Conservation (phyloP, 495 filamentous ascomycete species). For the Aspergillus kassunensis region DNA sequence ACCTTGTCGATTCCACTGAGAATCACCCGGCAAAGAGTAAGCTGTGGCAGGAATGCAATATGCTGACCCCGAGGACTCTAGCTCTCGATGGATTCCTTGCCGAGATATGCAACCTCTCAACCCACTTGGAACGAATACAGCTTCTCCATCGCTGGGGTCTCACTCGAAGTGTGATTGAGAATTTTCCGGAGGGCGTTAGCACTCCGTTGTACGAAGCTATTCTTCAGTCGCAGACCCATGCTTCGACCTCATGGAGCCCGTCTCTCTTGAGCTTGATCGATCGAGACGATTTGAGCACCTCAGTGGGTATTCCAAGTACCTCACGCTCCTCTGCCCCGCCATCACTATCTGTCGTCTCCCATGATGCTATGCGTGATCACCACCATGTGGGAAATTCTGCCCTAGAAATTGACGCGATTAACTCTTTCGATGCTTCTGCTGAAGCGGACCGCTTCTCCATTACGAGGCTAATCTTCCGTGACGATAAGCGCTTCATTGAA, state of each 20-base stretch:
- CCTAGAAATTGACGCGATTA: constrained; percentile 54
- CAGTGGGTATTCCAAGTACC: constrained; percentile 48
- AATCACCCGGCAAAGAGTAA: constrained; percentile 34
- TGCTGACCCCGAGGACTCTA: constrained; percentile 61
- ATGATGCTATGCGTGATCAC: constrained; percentile 67
- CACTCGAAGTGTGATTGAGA: constrained; percentile 53
- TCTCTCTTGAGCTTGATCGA: constrained; percentile 70
- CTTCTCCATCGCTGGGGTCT: constrained; percentile 45
- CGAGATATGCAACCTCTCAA: constrained; percentile 30
- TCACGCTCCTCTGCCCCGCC: constrained; percentile 27
- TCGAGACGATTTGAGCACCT: constrained; percentile 72
- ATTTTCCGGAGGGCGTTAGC: constrained; percentile 76
- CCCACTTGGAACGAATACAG: constrained; percentile 34
- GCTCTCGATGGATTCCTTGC: constrained; percentile 57
- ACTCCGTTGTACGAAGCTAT: constrained; percentile 82
- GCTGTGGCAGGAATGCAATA: constrained; percentile 40
- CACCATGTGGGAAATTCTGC: constrained; percentile 64
- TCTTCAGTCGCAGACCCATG: constrained; percentile 71
- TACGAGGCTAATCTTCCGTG: constrained; percentile 79
- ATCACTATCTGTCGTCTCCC: constrained; percentile 47
- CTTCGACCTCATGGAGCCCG: constrained; percentile 70
- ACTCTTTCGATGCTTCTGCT: constrained; percentile 60
- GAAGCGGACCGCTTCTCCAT: constrained; percentile 78
- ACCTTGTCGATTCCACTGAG: constrained; percentile 46
- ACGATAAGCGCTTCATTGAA: constrained; percentile 83